phyloP scores from a whole-genome alignment of 805 yeast species.

The Metschnikowia drakensbergensis region DNA sequence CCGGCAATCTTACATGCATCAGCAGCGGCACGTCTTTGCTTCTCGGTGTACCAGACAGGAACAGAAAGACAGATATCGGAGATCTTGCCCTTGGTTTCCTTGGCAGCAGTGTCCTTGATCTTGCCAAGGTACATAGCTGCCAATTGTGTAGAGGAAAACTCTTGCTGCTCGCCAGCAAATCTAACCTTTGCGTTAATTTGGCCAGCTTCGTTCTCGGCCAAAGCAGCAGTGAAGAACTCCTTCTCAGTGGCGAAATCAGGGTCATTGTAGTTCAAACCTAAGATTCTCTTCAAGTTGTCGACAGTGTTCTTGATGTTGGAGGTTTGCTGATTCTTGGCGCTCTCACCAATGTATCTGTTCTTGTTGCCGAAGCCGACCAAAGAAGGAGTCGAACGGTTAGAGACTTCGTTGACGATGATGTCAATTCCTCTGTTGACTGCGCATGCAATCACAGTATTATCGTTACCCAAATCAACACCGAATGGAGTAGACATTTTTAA shows the following conservation, averaged over 20 bases:
- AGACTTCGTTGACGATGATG: constrained; percentile 95
- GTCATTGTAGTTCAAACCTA: constrained; percentile 72
- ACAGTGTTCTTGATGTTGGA: constrained; percentile 96
- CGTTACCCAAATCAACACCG: constrained; percentile 97
- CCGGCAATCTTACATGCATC: constrained; percentile 97
- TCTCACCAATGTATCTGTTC: constrained; percentile 90
- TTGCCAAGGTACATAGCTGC: constrained; percentile 94
- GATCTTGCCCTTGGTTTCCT: constrained; percentile 79
- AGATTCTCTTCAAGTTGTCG: constrained; percentile 86
- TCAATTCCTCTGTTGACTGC: constrained; percentile 99
- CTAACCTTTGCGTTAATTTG: constrained; percentile 82
- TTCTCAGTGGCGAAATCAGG: constrained; percentile 76
- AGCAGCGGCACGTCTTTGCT: constrained; percentile 91
- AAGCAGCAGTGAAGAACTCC: constrained; percentile 66
- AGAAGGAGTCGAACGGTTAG: constrained; percentile 93
- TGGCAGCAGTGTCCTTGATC: constrained; percentile 72
- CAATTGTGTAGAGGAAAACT: constrained; percentile 84
- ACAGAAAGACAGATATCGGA: constrained; percentile 91
- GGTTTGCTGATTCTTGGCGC: constrained; percentile 94
- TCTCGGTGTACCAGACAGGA: constrained; percentile 96
- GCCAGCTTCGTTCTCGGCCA: constrained; percentile 68
- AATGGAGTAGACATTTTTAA: constrained; percentile 81
- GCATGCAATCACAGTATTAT: constrained; percentile 87
- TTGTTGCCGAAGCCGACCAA: constrained; percentile 87
- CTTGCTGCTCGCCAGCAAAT: constrained; percentile 71